These are phyloP conservation scores for Tilletiopsis washingtonensis DNA, from an alignment of 1,284 basidiomycete genomes.

Conservation along the genomic window DNA sequence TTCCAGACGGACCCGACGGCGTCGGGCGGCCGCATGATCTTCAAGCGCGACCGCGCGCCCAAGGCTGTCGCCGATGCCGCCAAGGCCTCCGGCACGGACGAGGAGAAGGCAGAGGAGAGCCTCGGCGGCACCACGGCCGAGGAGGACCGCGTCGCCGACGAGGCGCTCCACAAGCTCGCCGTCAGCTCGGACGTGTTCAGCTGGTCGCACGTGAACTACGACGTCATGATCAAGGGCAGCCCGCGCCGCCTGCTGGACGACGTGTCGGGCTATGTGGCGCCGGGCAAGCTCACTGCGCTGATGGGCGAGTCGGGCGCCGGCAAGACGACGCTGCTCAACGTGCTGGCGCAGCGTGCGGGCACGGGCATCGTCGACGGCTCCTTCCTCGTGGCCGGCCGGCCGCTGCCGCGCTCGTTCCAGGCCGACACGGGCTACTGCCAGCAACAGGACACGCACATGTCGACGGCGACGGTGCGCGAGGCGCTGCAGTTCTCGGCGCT, in stretches of 20 bases:
- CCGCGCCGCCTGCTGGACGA: conserved; percentile 28
- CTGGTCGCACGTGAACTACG: conserved; percentile 32
- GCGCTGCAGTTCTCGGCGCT: conserved; percentile 35
- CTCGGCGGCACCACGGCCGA: not conserved
- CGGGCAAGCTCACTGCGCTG: conserved; percentile 34
- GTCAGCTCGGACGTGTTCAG: conserved; percentile 17
- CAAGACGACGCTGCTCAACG: conserved; percentile 38
- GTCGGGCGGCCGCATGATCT: conserved; percentile 32
- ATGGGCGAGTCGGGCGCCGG: conserved; percentile 43
- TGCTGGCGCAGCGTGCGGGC: conserved; percentile 28
- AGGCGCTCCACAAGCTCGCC: not conserved
- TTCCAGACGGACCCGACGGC: conserved; percentile 32
- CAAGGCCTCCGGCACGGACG: not conserved
- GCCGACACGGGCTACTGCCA: conserved; percentile 29
- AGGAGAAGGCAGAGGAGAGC: not conserved
- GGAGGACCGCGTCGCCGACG: conserved; percentile 1
- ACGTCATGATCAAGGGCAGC: conserved; percentile 28
- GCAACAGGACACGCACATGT: conserved; percentile 35
- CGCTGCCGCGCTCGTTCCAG: conserved; percentile 30
- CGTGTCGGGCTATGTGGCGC: conserved; percentile 49
- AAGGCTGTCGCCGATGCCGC: not conserved
- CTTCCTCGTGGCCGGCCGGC: conserved; percentile 21
- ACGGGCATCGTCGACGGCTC: conserved; percentile 27
- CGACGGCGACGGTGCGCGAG: conserved; percentile 28
- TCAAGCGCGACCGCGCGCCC: conserved; percentile 20